Conservation (phyloP, 225 moss, liverwort and hornwort species). For the Polytrichum formosum region DNA sequence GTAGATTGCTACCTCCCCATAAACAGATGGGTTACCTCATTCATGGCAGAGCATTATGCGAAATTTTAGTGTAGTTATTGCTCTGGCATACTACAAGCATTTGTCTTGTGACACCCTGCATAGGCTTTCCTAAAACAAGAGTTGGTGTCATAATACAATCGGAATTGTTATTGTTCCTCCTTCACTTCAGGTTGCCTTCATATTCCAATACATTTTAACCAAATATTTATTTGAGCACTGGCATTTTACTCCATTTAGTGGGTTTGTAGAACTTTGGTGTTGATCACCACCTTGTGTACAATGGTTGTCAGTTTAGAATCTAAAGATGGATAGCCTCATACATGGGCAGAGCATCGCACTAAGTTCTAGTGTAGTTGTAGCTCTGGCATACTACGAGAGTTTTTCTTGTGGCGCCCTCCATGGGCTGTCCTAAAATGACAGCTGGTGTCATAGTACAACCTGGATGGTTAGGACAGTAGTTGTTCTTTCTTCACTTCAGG, state of each 20-base stretch:
- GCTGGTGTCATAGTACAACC: slow-evolving; percentile 13
- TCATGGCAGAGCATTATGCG: too few relatives aligned
- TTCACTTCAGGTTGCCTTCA: not conserved
- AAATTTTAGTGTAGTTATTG: too few relatives aligned
- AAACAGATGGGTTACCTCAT: too few relatives aligned
- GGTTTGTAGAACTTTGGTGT: too few relatives aligned
- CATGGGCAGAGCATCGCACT: not conserved
- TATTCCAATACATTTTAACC: too few relatives aligned
- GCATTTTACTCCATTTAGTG: too few relatives aligned
- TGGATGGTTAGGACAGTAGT: not conserved
- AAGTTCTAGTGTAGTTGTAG: not conserved
- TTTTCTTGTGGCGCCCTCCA: slow-evolving; percentile 10
- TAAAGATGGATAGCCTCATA: not conserved
- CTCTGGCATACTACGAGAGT: slow-evolving; percentile 9
- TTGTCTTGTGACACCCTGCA: slow-evolving; percentile 2
- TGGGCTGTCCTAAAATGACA: slow-evolving; percentile 2
- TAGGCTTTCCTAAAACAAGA: not conserved
- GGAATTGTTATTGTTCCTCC: not conserved
- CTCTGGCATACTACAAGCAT: too few relatives aligned
- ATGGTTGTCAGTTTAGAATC: too few relatives aligned
- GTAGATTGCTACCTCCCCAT: too few relatives aligned
- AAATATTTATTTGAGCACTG: too few relatives aligned
- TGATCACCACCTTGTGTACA: too few relatives aligned
- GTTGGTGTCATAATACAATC: slow-evolving; percentile 9
- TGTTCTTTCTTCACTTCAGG: not conserved